Percentiles rank a stretch among this genome's conserved stretches.
These are phyloP conservation scores for Boletus rex-veris DNA, from an alignment of 768 basidiomycete species.

Conservation along the genomic window DNA sequence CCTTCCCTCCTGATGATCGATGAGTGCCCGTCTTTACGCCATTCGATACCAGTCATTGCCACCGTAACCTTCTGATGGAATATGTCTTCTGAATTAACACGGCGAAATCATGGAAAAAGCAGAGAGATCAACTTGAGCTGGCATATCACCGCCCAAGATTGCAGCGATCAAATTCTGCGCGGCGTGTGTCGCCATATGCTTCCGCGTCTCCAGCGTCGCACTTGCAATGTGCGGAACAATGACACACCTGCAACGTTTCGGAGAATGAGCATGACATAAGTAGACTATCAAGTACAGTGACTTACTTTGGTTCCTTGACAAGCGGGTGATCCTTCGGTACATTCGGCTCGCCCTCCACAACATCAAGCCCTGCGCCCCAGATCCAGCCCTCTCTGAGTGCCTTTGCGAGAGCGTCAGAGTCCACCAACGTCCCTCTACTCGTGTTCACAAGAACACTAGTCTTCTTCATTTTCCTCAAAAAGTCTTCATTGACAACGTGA, in stretches of 20 bases:
- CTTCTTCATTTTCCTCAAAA: conserved; percentile 83
- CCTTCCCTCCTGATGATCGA: neutral
- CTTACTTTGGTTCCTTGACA: conserved; percentile 69
- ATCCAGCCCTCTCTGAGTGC: conserved; percentile 78
- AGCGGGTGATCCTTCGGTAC: conserved; percentile 73
- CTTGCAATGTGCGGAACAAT: conserved; percentile 91
- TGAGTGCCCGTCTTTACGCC: neutral
- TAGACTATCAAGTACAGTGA: conserved; percentile 1
- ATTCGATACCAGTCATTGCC: neutral
- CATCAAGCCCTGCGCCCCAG: conserved; percentile 91
- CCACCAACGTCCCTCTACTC: conserved; percentile 81
- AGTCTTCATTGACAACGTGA: conserved; percentile 66
- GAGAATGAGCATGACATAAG: neutral
- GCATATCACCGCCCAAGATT: conserved; percentile 56
- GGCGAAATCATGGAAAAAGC: conserved; percentile 2
- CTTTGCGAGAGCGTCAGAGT: conserved; percentile 81
- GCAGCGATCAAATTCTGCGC: conserved; percentile 53
- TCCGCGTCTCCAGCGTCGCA: conserved; percentile 80
- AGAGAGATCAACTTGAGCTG: conserved; percentile 43
- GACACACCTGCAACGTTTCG: conserved; percentile 50
- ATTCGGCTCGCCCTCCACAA: conserved; percentile 88
- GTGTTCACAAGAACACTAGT: conserved; percentile 82
- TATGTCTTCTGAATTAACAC: neutral
- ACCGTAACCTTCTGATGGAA: neutral
- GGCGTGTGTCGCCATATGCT: conserved; percentile 77